Evolutionary conservation across 768 basidiomycete species (phyloP).

Genomic region (Amanita subjunquillea): DNA sequence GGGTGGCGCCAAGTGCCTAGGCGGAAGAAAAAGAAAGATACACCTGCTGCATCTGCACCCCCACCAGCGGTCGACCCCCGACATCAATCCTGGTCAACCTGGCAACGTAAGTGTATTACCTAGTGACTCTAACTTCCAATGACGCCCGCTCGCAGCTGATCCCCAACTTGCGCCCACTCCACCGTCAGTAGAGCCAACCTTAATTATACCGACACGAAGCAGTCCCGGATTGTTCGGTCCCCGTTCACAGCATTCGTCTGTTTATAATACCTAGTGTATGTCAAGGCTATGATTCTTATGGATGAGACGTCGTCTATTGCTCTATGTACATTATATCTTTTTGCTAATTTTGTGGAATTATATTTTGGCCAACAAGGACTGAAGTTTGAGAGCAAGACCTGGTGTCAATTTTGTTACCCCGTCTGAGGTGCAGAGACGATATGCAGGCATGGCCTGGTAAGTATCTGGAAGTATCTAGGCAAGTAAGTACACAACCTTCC

Average conservation of each 20-base stretch:
- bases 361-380: conserved; percentile 13
- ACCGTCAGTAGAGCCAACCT: conserved; percentile 45
- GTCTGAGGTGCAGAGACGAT: conserved; percentile 69
- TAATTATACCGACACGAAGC: conserved; percentile 46
- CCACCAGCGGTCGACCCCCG: conserved; percentile 27
- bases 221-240: conserved; percentile 75
- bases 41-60: conserved; percentile 19
- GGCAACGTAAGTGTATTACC: conserved; percentile 45
- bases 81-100: conserved; percentile 50
- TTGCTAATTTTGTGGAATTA: background rate
- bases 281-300: background rate
- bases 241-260: conserved; percentile 37
- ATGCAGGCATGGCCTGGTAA: conserved; percentile 78
- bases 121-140: background rate
- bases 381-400: conserved; percentile 39
- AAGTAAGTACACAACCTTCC: background rate
- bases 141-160: conserved; percentile 37
- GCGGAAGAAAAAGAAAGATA: conserved; percentile 38
- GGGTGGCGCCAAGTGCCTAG: conserved; percentile 52
- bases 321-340: background rate
- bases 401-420: conserved; percentile 62
- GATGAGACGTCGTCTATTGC: background rate
- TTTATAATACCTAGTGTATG: background rate
- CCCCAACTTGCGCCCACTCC: conserved; percentile 47
- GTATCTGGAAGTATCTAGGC: conserved; percentile 56